phyloP scores from a whole-genome alignment of 176 grass and related monocot species.

The Triticum timopheevii region DNA sequence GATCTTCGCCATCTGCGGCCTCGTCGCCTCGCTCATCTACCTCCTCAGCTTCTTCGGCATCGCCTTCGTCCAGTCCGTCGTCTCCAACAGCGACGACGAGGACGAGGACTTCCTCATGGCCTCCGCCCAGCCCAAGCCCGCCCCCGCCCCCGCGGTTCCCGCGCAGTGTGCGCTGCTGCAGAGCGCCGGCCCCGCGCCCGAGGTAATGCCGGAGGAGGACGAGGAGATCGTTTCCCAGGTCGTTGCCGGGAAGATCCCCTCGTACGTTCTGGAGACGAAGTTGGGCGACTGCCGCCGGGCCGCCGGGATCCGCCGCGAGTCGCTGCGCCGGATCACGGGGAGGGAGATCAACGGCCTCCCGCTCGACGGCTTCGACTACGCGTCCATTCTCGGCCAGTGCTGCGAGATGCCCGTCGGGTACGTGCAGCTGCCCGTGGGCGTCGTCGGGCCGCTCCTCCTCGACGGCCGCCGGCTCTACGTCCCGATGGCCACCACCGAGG shows the following conservation, averaged over 20 bases:
- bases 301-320: slow-evolving; percentile 64
- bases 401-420: slow-evolving; percentile 81
- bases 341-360: slow-evolving; percentile 61
- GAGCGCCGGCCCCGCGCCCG: slow-evolving; percentile 12
- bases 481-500: slow-evolving; percentile 87
- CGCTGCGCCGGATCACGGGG: slow-evolving; percentile 59
- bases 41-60: slow-evolving; percentile 86
- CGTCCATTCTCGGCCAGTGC: slow-evolving; percentile 66
- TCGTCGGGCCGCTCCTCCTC: slow-evolving; percentile 66
- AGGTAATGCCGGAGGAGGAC: slow-evolving; percentile 53
- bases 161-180: slow-evolving; percentile 42
- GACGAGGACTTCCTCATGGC: slow-evolving; percentile 58
- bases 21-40: slow-evolving; percentile 73
- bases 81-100: slow-evolving; percentile 77
- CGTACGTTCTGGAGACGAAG: slow-evolving; percentile 59
- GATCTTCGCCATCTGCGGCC: slow-evolving; percentile 77
- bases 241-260: slow-evolving; percentile 53
- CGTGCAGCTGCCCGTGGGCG: slow-evolving; percentile 68
- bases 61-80: slow-evolving; percentile 72
- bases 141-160: neutral
- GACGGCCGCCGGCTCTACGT: slow-evolving; percentile 54
- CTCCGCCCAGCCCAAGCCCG: too few relatives aligned
- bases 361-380: slow-evolving; percentile 71
- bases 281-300: slow-evolving; percentile 64
- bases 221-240: slow-evolving; percentile 60